Evolutionary conservation across 768 basidiomycete species (phyloP).

Genomic region (Suillus variegatus): DNA sequence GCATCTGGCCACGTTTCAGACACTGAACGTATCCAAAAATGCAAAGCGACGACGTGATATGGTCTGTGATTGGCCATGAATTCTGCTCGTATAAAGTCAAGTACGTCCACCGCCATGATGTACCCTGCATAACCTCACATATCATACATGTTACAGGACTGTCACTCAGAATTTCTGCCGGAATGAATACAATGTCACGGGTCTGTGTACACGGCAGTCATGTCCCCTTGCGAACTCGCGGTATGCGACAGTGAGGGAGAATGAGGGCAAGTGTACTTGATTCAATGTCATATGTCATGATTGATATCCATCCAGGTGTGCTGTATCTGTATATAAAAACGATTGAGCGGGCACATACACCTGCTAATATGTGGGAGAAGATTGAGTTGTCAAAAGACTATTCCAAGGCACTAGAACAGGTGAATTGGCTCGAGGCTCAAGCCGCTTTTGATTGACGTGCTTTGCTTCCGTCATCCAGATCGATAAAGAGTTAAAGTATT

Average conservation of each 20-base stretch:
- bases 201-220: constrained; percentile 91
- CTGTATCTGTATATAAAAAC: constrained; percentile 97
- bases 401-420: constrained; percentile 93
- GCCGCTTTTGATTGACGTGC: background rate
- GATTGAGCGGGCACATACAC: constrained; percentile 94
- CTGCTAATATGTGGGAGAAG: constrained; percentile 97
- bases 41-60: constrained; percentile 98
- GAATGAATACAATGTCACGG: constrained; percentile 98
- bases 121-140: constrained; percentile 10
- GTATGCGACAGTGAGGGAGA: constrained; percentile 97
- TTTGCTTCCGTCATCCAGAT: constrained; percentile 56
- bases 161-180: constrained; percentile 97
- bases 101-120: constrained; percentile 47
- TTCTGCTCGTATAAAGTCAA: constrained; percentile 99
- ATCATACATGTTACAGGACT: constrained; percentile 54
- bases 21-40: constrained; percentile 36
- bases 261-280: constrained; percentile 65
- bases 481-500: constrained; percentile 93
- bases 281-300: background rate
- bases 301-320: constrained; percentile 49
- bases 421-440: constrained; percentile 31
- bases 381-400: constrained; percentile 94
- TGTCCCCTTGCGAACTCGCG: constrained; percentile 98
- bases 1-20: background rate
- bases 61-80: constrained; percentile 91